Conservation (phyloP, 768 basidiomycete species). For the Termitomyces bulborhizus region DNA sequence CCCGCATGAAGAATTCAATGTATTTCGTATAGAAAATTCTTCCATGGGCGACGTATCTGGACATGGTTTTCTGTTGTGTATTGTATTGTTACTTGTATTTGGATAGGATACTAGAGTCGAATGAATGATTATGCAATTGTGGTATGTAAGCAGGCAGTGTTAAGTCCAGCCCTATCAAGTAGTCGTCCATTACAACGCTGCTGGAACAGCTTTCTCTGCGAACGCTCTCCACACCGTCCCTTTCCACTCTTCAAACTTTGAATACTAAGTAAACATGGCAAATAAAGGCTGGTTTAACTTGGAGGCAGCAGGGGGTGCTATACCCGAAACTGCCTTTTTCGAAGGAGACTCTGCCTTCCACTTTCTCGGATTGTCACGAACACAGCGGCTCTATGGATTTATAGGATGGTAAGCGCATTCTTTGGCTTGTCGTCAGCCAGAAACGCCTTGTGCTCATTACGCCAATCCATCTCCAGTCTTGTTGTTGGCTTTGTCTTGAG, state of each 20-base stretch:
- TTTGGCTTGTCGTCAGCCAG: not conserved
- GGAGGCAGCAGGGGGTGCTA: slow-evolving; percentile 52
- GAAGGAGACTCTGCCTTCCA: slow-evolving; percentile 88
- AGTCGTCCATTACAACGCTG: slow-evolving; percentile 16
- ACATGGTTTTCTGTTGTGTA: not conserved
- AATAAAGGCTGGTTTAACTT: slow-evolving; percentile 86
- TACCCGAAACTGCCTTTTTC: slow-evolving; percentile 79
- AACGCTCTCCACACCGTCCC: not conserved
- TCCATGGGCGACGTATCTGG: not conserved
- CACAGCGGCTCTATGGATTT: slow-evolving; percentile 83
- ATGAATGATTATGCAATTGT: slow-evolving; percentile 11
- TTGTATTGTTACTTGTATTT: not conserved
- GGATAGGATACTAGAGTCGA: not conserved
- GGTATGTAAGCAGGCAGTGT: not conserved
- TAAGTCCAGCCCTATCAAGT: not conserved
- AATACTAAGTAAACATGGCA: slow-evolving; percentile 28
- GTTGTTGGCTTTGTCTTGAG: slow-evolving; percentile 74
- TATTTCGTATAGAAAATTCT: slow-evolving; percentile 22
- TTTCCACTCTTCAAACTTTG: not conserved
- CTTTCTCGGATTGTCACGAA: slow-evolving; percentile 71
- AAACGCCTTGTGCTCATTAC: not conserved
- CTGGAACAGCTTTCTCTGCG: slow-evolving; percentile 24
- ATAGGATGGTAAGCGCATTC: slow-evolving; percentile 57
- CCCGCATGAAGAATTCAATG: slow-evolving; percentile 21
- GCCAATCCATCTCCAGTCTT: slow-evolving; percentile 41